Base-by-base conservation (phyloP, 225 moss, liverwort and hornwort genomes). In the Sphagnum tenellum region DNA sequence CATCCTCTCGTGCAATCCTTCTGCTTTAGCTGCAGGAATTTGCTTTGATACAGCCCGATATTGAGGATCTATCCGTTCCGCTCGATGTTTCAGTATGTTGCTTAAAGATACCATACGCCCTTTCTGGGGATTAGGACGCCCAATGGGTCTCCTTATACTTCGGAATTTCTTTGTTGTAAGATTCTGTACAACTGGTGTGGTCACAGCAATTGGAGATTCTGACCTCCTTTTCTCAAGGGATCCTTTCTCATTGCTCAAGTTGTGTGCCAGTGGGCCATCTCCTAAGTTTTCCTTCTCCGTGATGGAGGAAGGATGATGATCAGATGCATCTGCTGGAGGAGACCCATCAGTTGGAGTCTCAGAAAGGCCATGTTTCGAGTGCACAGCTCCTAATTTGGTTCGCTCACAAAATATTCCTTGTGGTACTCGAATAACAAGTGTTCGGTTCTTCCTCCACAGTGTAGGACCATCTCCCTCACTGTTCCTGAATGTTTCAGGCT, bases 81-180 rank as follows among this genome's bases (percentile, higher is more conserved):
- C 60, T n/a, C 88, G 66, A 53, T 81, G 86, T 51, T 78, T 94
- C 81, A 94, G 68, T 48, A 94, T 94, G 53, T 71, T 81, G 63
- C 87, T 94, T 57, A 94, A 70, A 44, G 91, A 94, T 69, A 85
- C 71, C 77, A 88, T 91, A 11, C 94, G 94, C n/a, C 89, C 78
- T 55, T 73, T 85, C 45, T 83, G 81, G 58, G 94, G 87, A 51
- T 77, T 85, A 12, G 90, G 94, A 59, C 89, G 81, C 3, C 85
- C 80, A 51, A 89, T 66, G 4, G 84, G 71, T 52, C 78, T 83
- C 63, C 85, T 77, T 9, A 82, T 82, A 71, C 76, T 76, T 57
- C 82, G 83, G 64, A 72, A 13, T 44, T 76, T 68, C 70, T 79
- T 87, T 8, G 78, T 75, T 55, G 75, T 62, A 56, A 74, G 70